Base-by-base conservation (phyloP, 2,329 filamentous ascomycete genomes). In the Aspergillus viridinutans region DNA sequence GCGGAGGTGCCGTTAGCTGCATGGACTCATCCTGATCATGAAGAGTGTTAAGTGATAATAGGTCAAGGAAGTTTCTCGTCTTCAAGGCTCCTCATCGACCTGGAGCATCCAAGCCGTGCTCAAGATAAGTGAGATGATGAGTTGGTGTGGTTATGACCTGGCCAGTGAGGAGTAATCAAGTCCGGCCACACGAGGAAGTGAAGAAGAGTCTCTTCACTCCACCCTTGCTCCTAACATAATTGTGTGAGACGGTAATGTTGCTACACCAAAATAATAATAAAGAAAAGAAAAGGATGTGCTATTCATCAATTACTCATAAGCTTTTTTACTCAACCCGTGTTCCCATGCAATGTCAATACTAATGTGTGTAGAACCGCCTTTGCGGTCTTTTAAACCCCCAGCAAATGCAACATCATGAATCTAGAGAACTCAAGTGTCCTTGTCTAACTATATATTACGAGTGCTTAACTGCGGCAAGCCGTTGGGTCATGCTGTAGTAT, bases 401-500 rank as follows among this genome's bases (percentile, higher is more conserved):
- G 12, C 49, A 60, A 47, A 63, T 63, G 61, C 54, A 55, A 59
- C 54, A 48, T 57, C 47, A 60, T 54, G 52, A 43, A 55, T 49
- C 52, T 56, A 55, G 35, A 40, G n/a, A 40, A 23, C 40, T 40
- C 47, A 42, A 48, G 49, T 52, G 49, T 47, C 40, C 54, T 43
- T 50, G 32, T 64, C 60, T 54, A 57, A 50, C 48, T 51, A 48
- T 51, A 23, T 52, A 64, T 56, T 68, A 73, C 29, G 64, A 66
- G 12, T 7, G 43, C 62, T 69, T 61, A 52, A 66, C 55, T 58
- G 68, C 59, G 55, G 68, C 58, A 60, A 72, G 60, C 57, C 72
- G 67, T 64, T 73, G 72, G 63, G 71, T 74, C 73, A 75, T 75
- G 63, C 72, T 74, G 53, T 17, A 38, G 29, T 54, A 38, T 20